Conservation (phyloP, 2,329 filamentous ascomycete genomes). For the Ascochyta lentis region DNA sequence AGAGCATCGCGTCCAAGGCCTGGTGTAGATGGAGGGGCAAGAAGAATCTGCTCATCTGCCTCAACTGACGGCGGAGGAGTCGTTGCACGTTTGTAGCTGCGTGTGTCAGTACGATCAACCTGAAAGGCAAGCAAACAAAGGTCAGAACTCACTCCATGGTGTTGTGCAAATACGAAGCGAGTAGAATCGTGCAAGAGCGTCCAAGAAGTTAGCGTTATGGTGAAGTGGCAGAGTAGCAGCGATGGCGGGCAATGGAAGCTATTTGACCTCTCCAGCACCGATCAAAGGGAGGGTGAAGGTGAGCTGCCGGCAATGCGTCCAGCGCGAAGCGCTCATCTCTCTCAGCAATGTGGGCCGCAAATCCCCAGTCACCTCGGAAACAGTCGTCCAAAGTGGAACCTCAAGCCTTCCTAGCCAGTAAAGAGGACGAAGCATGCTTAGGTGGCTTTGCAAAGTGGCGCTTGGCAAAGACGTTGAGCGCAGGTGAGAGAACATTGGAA, state of each 20-base stretch:
- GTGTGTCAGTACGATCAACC: neutral
- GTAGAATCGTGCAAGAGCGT: neutral
- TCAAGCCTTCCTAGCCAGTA: neutral
- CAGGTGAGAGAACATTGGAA: neutral
- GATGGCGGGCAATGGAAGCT: neutral
- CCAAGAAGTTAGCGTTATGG: neutral
- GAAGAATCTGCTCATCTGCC: neutral
- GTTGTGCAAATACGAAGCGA: too few relatives aligned
- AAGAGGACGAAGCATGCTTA: neutral
- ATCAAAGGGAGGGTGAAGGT: conserved; percentile 2
- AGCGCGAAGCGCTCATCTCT: neutral
- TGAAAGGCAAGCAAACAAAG: neutral
- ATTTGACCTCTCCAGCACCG: neutral
- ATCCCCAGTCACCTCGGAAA: neutral
- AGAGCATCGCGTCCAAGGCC: neutral
- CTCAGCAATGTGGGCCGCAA: neutral
- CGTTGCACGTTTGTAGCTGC: neutral
- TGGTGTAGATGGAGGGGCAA: neutral
- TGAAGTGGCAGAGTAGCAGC: neutral
- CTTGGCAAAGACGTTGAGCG: neutral
- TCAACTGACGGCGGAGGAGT: neutral
- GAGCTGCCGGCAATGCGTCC: neutral
- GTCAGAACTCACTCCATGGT: conserved; percentile 1
- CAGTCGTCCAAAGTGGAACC: neutral
- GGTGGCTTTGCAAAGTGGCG: neutral